Evolutionary conservation across 768 basidiomycete species (phyloP), one percentile per base, ranked within the genome.

Genomic region (Lyophyllum semitale): DNA sequence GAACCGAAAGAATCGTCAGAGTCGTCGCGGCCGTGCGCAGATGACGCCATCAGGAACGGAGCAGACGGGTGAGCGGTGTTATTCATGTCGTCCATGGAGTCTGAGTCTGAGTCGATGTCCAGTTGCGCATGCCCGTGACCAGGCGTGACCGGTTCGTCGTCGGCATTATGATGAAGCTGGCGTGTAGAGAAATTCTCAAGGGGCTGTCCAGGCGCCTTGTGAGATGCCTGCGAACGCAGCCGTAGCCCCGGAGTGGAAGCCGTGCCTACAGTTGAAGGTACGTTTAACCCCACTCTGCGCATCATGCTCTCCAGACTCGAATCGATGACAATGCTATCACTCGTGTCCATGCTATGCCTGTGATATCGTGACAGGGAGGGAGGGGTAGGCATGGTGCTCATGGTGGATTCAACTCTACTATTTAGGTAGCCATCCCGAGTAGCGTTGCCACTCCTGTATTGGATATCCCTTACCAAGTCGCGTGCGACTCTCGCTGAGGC

Each of bases 321-420:
- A 58, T 88, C 85, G 1, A 77, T 71, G 3, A 74, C 74, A 15
- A 79, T 71, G 58, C 74, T 85, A 40, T 72, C 73, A 54, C 73
- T 81, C 12, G 68, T 76, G 29, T 82, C 78, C 11, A 69, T 66
- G n/a, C 73, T 69, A 38, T 71, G 70, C 8, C 75, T 74, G n/a
- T 69, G 74, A 61, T 90, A 91, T n/a, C 83, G 76, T 13, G 86
- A 83, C 13, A 91, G 73, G 0, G 88, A 89, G 25, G 89, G 89
- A 6, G 87, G 86, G 1, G 85, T 84, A 1, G 85, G 80, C 50
- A 88, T 78, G 13, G 84, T 84, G 69, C 85, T 88, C 78, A 84
- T 78, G 53, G 82, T 89, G 22, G 86, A 84, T 59, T 84, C 87
- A 27, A 67, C 70, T n/a, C 65, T 61, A 30, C 71, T 66, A 51